Evolutionary conservation across 2,329 filamentous ascomycete genomes (phyloP).

Genomic region (Orbilia javanica): DNA sequence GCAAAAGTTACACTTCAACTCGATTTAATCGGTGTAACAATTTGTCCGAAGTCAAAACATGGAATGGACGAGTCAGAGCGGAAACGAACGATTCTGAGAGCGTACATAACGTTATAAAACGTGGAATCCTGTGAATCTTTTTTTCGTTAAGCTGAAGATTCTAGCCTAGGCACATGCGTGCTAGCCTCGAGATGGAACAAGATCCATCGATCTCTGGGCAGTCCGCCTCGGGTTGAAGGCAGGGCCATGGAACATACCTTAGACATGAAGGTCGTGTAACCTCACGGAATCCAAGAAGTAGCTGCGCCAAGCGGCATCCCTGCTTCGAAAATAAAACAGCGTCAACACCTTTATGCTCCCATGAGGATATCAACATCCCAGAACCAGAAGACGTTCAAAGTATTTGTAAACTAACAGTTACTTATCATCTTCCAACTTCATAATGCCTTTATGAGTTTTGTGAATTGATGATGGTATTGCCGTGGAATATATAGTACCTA

Average conservation of each 20-base stretch:
- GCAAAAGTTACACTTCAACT: too few relatives aligned
- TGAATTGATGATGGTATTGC: too few relatives aligned
- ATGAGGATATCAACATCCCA: background rate
- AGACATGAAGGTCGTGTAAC: background rate
- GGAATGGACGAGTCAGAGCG: background rate
- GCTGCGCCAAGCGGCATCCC: background rate
- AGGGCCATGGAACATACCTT: too few relatives aligned
- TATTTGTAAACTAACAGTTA: too few relatives aligned
- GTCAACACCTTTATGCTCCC: background rate
- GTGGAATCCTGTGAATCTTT: background rate
- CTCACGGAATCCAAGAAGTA: background rate
- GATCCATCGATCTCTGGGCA: too few relatives aligned
- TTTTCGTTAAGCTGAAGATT: background rate
- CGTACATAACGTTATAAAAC: background rate
- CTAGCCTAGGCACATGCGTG: background rate
- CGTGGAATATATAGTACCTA: too few relatives aligned
- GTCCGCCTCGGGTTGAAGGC: too few relatives aligned
- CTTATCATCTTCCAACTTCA: too few relatives aligned
- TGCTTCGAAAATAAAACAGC: constrained; percentile 3
- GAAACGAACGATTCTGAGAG: background rate
- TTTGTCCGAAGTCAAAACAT: background rate
- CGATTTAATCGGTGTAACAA: constrained; percentile 3
- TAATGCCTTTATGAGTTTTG: too few relatives aligned
- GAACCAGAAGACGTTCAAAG: too few relatives aligned
- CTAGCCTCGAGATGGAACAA: background rate